These are phyloP conservation scores for Shiraia bambusicola DNA, from an alignment of 2,329 filamentous ascomycete genomes.

Conservation along the genomic window DNA sequence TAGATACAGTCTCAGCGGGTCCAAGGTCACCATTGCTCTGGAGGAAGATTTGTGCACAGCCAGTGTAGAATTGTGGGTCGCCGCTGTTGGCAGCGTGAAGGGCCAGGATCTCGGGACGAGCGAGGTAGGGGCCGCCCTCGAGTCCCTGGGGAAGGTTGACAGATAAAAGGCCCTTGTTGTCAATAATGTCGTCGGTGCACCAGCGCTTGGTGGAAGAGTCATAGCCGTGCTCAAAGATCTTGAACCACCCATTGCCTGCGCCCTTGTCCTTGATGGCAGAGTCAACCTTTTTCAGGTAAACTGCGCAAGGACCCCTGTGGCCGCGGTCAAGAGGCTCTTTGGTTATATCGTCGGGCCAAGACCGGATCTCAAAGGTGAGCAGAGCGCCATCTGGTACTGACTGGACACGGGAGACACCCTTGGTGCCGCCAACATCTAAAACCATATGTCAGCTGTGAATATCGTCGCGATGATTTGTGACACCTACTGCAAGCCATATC, in stretches of 20 bases:
- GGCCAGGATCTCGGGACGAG: slow-evolving; percentile 68
- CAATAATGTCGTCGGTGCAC: slow-evolving; percentile 70
- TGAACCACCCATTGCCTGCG: slow-evolving; percentile 72
- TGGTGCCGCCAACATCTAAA: slow-evolving; percentile 51
- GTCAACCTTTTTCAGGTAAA: slow-evolving; percentile 71
- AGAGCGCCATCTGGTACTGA: slow-evolving; percentile 53
- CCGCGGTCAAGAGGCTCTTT: slow-evolving; percentile 60
- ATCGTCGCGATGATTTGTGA: too few species aligned
- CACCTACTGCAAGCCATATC: slow-evolving; percentile 71
- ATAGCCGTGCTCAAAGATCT: slow-evolving; percentile 72
- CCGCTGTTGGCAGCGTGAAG: slow-evolving; percentile 62
- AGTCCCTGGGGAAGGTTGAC: slow-evolving; percentile 63
- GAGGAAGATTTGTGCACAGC: slow-evolving; percentile 71
- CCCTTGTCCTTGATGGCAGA: slow-evolving; percentile 55
- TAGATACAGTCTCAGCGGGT: slow-evolving; percentile 59
- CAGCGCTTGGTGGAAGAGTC: slow-evolving; percentile 58
- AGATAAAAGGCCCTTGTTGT: slow-evolving; percentile 63
- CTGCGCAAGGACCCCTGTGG: slow-evolving; percentile 69
- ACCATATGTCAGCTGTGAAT: slow-evolving; percentile 12
- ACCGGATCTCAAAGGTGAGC: slow-evolving; percentile 68
- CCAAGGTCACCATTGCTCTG: slow-evolving; percentile 52
- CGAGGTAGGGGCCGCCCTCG: slow-evolving; percentile 68
- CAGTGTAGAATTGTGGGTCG: slow-evolving; percentile 68
- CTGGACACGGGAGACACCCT: slow-evolving; percentile 53
- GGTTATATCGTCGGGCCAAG: slow-evolving; percentile 57